These are phyloP conservation scores for Torrubiellomyces zombiae DNA, from an alignment of 2,329 filamentous ascomycete species.

Conservation along the genomic window DNA sequence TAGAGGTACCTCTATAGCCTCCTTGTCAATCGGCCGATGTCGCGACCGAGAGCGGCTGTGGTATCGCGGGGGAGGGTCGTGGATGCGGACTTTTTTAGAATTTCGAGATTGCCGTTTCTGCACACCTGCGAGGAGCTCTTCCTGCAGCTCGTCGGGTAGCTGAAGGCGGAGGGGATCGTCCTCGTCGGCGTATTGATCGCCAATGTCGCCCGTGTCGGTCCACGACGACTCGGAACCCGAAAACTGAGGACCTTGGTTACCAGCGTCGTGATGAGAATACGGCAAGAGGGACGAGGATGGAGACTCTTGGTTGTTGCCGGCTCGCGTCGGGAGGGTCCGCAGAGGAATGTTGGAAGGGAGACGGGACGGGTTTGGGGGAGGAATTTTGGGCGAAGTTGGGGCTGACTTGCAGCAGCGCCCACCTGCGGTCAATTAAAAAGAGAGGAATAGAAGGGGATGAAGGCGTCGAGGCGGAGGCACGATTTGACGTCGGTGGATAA, in stretches of 20 bases:
- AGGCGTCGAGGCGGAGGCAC: slow-evolving; percentile 6
- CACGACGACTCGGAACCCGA: slow-evolving; percentile 57
- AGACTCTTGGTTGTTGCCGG: slow-evolving; percentile 21
- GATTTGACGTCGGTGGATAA: slow-evolving; percentile 9
- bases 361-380: slow-evolving; percentile 50
- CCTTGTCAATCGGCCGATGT: slow-evolving; percentile 39
- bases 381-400: slow-evolving; percentile 70
- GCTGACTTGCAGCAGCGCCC: slow-evolving; percentile 66
- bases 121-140: slow-evolving; percentile 37
- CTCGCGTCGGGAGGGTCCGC: slow-evolving; percentile 44
- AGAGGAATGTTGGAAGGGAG: slow-evolving; percentile 77
- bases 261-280: slow-evolving; percentile 16
- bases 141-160: slow-evolving; percentile 49
- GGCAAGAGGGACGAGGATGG: slow-evolving; percentile 19
- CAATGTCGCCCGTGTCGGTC: slow-evolving; percentile 90
- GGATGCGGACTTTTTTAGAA: slow-evolving; percentile 53
- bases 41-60: slow-evolving; percentile 18
- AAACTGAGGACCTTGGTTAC: slow-evolving; percentile 29
- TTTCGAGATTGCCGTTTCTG: slow-evolving; percentile 26
- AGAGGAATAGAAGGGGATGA: slow-evolving; percentile 17
- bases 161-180: slow-evolving; percentile 66
- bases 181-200: slow-evolving; percentile 72
- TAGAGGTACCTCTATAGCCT: slow-evolving; percentile 69
- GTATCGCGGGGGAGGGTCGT: slow-evolving; percentile 26
- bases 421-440: slow-evolving; percentile 27